A percentile compares a stretch with the other conserved stretches of the same genome.
These are phyloP conservation scores for Nephelium lappaceum DNA, from an alignment of 345 rosid genomes.

Conservation along the genomic window DNA sequence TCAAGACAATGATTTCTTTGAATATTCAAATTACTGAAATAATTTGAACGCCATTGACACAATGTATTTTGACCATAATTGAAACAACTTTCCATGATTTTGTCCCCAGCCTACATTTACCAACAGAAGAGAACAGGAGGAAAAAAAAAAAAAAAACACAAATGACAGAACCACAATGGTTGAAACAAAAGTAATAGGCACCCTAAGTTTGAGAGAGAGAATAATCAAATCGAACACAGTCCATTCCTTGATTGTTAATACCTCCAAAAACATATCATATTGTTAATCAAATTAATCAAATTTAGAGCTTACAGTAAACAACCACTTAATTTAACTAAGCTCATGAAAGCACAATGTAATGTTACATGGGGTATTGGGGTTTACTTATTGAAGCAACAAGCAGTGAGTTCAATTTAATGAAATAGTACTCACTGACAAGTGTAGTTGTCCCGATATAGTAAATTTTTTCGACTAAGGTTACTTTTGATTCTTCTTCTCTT, in stretches of 20 bases:
- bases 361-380: not conserved
- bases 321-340: not conserved
- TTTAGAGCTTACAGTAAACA: not conserved
- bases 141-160: not conserved
- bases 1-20: not conserved
- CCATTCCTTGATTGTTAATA: not conserved
- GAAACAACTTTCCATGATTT: not conserved
- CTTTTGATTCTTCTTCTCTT: slow-evolving; percentile 72
- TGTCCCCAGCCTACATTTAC: not conserved
- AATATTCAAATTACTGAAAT: not conserved
- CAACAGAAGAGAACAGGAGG: too few species aligned
- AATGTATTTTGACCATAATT: not conserved
- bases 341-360: not conserved
- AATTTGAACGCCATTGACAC: not conserved
- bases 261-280: not conserved
- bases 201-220: not conserved
- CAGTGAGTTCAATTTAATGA: not conserved
- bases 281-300: not conserved
- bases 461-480: slow-evolving; percentile 73
- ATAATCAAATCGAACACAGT: not conserved
- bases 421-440: slow-evolving; percentile 79
- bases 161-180: not conserved
- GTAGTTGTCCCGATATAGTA: slow-evolving; percentile 71
- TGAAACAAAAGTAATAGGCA: not conserved
- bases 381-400: not conserved